A percentile compares a stretch with the other conserved stretches of the same genome.
phyloP scores from a whole-genome alignment of 2,329 filamentous ascomycete species.

The Apiospora aurea region DNA sequence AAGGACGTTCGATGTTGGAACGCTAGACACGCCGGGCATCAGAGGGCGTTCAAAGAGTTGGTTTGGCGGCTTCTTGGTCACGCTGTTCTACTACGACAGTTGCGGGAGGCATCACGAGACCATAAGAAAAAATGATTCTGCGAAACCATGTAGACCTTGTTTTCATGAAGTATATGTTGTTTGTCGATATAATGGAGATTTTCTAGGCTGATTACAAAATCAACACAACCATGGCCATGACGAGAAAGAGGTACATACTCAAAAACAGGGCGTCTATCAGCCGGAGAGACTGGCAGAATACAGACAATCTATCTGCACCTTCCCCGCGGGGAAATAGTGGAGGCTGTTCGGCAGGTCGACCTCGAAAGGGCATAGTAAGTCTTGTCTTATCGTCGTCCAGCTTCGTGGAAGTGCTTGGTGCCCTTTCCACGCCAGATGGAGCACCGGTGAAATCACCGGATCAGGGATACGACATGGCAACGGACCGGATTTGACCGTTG shows the following conservation, averaged over 20 bases:
- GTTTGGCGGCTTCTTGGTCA: not conserved
- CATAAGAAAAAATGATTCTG: not conserved
- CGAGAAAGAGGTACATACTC: not conserved
- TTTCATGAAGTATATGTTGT: not conserved
- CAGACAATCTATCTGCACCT: not conserved
- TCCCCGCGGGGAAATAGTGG: slow-evolving; percentile 22
- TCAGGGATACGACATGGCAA: not conserved
- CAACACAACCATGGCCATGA: not conserved
- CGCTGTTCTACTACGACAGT: not conserved
- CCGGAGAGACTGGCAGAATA: not conserved
- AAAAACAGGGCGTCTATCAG: not conserved
- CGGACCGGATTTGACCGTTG: slow-evolving; percentile 4
- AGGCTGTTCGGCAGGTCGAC: not conserved
- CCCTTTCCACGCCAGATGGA: not conserved
- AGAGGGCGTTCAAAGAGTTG: not conserved
- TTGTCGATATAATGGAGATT: not conserved
- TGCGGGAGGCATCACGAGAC: not conserved
- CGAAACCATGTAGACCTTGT: not conserved
- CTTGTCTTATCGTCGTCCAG: not conserved
- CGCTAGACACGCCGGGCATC: not conserved
- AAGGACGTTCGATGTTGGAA: not conserved
- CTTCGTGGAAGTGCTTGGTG: not conserved
- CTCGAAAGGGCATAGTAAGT: slow-evolving; percentile 6
- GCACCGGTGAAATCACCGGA: slow-evolving; percentile 7
- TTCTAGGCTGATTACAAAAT: not conserved